Base-by-base conservation (phyloP, 345 rosid species). In the Geranium rotundifolium region DNA sequence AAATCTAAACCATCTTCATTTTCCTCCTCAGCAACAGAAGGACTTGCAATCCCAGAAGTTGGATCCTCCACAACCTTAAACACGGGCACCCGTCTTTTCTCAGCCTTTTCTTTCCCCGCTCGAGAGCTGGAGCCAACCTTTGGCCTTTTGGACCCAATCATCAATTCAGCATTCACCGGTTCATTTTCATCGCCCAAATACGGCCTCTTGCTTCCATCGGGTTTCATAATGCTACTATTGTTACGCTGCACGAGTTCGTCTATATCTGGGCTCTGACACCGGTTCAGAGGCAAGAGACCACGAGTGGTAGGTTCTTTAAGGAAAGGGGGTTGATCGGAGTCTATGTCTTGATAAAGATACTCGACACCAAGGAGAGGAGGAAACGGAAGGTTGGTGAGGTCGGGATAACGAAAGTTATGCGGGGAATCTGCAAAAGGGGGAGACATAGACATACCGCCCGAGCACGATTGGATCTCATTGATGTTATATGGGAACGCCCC, bases 1-100 rank as follows among this genome's bases (percentile, higher is more conserved):
- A 73, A 64, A 63, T 73, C 73, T 54, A 73, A 15, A 39, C 54
- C 69, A 49, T 34, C 60, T 19, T 54, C 59, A 34, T 10, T n/a
- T 62, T 65, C 29, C 57, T 54, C 65, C 34, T 61, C 34, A 58
- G 29, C 61, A 10, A 27, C 62, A 58, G 23, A 2, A 9, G 62
- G 58, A 46, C 52, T 46, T 10, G 52, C 52, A 29, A 58, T 63
- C 61, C 19, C 37, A 19, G 64, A 13, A 58, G 27, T 14, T 16
- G 64, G 14, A 14, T 30, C 29, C 30, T 67, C 58, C 55, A 49
- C n/a, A 46, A 30, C 65, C 67, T 59, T 63, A 9, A 69, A 52
- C 14, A 60, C 57, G 54, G 59, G 27, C 14, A 54, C 59, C 39
- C 66, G 73, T 31, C 68, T 66, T 31, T 7, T 54, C 56, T 30